Conservation (phyloP, 108 stramenopile genomes). For the Skeletonema potamos region DNA sequence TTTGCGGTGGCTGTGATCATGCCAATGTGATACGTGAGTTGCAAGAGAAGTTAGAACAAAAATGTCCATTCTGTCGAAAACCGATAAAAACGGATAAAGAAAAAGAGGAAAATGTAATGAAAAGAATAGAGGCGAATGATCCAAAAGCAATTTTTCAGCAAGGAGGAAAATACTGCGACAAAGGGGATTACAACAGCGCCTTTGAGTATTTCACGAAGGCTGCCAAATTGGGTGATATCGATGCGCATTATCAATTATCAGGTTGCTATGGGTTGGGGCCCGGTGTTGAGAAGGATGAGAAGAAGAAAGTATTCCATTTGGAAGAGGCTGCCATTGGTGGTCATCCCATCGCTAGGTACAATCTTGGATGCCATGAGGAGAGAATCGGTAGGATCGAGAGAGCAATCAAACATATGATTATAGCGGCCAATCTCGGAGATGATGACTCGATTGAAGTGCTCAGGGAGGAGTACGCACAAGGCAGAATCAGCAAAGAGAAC, state of each 20-base stretch:
- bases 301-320: background rate
- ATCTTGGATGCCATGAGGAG: background rate
- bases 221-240: background rate
- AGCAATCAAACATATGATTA: background rate
- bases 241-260: background rate
- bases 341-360: background rate
- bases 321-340: slow-evolving; percentile 1
- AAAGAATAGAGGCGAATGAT: slow-evolving; percentile 5
- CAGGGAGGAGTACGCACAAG: background rate
- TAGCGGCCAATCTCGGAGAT: background rate
- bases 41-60: background rate
- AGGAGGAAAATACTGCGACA: background rate
- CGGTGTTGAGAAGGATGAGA: background rate
- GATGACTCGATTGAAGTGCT: background rate
- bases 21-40: background rate
- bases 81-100: background rate
- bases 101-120: background rate
- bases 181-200: background rate
- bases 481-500: background rate
- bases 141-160: background rate
- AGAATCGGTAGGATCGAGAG: background rate
- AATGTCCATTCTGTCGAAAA: background rate
- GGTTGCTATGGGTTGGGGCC: background rate
- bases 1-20: background rate
- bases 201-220: background rate